These are phyloP conservation scores for Neotropicomus parvogracilis DNA, from an alignment of 1,284 basidiomycete species.

Conservation along the genomic window DNA sequence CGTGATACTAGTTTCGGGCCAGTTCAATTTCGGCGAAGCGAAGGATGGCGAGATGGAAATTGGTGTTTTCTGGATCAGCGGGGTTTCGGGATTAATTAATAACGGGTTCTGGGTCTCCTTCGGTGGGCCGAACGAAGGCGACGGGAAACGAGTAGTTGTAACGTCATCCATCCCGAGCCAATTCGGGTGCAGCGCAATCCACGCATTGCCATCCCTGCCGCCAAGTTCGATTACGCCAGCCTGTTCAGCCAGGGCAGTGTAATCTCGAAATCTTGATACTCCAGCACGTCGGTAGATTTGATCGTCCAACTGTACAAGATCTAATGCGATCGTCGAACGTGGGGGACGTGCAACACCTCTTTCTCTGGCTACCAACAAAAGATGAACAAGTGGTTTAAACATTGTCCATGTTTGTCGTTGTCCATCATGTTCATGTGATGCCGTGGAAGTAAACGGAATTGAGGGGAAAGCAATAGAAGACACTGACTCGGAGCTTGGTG, in stretches of 20 bases:
- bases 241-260: slow-evolving; percentile 42
- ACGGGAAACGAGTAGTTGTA: slow-evolving; percentile 4
- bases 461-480: slow-evolving; percentile 10
- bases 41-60: background rate
- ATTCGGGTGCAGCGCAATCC: slow-evolving; percentile 44
- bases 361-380: slow-evolving; percentile 26
- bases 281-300: slow-evolving; percentile 42
- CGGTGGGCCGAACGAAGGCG: slow-evolving; percentile 16
- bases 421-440: slow-evolving; percentile 7
- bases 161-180: slow-evolving; percentile 22
- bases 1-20: background rate
- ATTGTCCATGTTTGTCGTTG: slow-evolving; percentile 9
- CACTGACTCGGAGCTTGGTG: slow-evolving; percentile 1
- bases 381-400: slow-evolving; percentile 26
- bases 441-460: slow-evolving; percentile 1
- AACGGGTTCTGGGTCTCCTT: slow-evolving; percentile 4
- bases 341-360: slow-evolving; percentile 36
- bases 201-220: slow-evolving; percentile 38
- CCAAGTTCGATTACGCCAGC: slow-evolving; percentile 48
- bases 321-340: slow-evolving; percentile 39
- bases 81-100: slow-evolving; percentile 7
- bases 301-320: slow-evolving; percentile 35
- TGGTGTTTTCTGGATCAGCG: slow-evolving; percentile 6
- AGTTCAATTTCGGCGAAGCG: background rate
- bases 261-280: slow-evolving; percentile 44